Evolutionary conservation across 2,329 filamentous ascomycete genomes (phyloP), one percentile per base, ranked within the genome.

Genomic region (Pseudocercospora cruenta): DNA sequence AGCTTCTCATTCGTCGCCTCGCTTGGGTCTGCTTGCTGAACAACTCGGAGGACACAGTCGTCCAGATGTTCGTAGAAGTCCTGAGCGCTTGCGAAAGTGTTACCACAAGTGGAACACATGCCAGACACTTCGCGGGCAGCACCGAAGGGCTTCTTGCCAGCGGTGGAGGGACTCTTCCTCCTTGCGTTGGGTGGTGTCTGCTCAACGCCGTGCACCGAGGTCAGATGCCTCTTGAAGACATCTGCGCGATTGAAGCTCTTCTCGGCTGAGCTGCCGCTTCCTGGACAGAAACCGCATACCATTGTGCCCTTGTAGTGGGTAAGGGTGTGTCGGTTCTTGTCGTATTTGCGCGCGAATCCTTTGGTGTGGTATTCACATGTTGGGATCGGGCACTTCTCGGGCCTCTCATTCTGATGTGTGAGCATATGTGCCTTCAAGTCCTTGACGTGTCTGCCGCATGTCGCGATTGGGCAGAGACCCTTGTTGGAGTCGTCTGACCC

Each of bases 271-370:
- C 93, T 94, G 3, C 94, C 94, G 28, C 92, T 93, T 36, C 93
- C 92, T 1, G 93, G 92, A 74, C 94, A 97, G 82, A 97, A 97
- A 31, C 93, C 93, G 77, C 94, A 97, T 24, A 97, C 92, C 94
- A 97, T 97, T 58, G 92, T 97, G 47, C 94, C 94, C 82, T 97
- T 97, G 86, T 97, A 97, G 79, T 97, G 94, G 4, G 94, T 97
- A 69, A 97, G 81, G 4, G 93, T 96, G 79, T 97, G 94, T 53
- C 94, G 85, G 81, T 97, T 97, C 85, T 96, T 96, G 83, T 97
- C 94, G 78, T 97, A 97, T 81, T 97, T 97, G 73, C 94, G 87
- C 10, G 94, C 93, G 76, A 97, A 97, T 3, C 94, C 94, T 81
- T 97, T 97, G 75, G 87, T 83, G 82, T 96, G 90, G 80, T 97